Base-by-base conservation (phyloP, 2,329 filamentous ascomycete species). In the Diaporthe destruens region DNA sequence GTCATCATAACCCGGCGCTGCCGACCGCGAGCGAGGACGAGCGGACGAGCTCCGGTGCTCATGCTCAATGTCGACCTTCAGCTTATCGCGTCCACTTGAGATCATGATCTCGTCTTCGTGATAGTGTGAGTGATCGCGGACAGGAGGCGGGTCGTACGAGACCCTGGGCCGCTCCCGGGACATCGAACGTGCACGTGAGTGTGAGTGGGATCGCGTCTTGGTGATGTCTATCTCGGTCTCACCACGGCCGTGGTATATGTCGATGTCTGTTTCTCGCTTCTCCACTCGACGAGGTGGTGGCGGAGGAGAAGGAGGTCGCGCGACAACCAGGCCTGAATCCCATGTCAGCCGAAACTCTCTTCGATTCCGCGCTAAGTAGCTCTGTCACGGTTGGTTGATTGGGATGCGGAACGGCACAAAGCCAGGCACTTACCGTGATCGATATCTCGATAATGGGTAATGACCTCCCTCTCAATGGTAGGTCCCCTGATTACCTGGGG, bases 371-470 rank as follows among this genome's bases (percentile, higher is more conserved):
- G 23, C n/a, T 25, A 14, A 23, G 6, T 25, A 25, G n/a, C 18
- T 6, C 1, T n/a, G 20, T 6, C 23, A 20, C 1, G 34, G 8
- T 23, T n/a, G 18, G 32, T 11, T 6, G 39, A 20, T 29, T 7
- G n/a, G 36, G 11, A 18, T 18, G 20, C 20, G 14, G 34, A 44
- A 32, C 18, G 18, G 23, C 56, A 34, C 23, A n/a, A 57, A 23
- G 29, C 32, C 23, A 25, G 9, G 9, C 7, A 81, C 90, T 80
- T 85, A 94, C 93, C 95, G 82, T 97, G 94, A 79, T 97, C 93
- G 77, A 97, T 92, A 79, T 96, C 93, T 72, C 92, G 89, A 80
- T 96, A 96, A 82, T 96, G 94, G 0, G 94, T 97, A 76, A 97
- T 95, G 72, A 97, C 91, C 80, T 98, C 94, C 78, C 96, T 91